Evolutionary conservation across 257 asterid genomes (phyloP).

Genomic region (Eustoma russellianum): DNA sequence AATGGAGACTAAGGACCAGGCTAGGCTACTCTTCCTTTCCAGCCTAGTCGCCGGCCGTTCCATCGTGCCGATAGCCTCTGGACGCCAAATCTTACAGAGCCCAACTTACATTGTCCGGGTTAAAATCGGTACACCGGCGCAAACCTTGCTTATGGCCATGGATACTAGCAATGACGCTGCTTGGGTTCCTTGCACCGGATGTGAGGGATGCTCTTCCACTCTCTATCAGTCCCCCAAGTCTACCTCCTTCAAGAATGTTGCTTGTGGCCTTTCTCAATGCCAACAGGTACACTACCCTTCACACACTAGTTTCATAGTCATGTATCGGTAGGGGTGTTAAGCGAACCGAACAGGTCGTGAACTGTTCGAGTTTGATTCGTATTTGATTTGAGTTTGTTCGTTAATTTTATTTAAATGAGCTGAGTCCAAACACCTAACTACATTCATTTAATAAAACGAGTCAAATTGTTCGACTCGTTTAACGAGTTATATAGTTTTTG

Average conservation of each 20-base stretch:
- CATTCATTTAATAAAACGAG: no score
- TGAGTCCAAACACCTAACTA: no score
- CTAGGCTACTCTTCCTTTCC: slow-evolving; percentile 47
- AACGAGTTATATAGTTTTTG: no score
- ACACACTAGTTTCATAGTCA: no score
- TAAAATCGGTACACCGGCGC: slow-evolving; percentile 69
- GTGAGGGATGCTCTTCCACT: slow-evolving; percentile 59
- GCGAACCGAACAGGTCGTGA: no score
- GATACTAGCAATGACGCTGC: slow-evolving; percentile 81
- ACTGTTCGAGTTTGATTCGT: no score
- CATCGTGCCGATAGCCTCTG: slow-evolving; percentile 60
- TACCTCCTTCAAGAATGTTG: slow-evolving; percentile 44
- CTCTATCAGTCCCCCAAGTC: slow-evolving; percentile 39
- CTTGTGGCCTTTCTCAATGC: slow-evolving; percentile 59
- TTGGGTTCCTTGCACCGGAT: slow-evolving; percentile 72
- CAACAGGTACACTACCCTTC: no score
- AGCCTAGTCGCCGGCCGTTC: slow-evolving; percentile 59
- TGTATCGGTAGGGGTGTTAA: no score
- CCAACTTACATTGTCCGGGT: slow-evolving; percentile 61
- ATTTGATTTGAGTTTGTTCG: no score
- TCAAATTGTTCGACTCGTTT: no score
- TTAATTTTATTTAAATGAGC: no score
- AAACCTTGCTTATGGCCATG: slow-evolving; percentile 49
- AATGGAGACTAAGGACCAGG: slow-evolving; percentile 59
- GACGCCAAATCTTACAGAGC: slow-evolving; percentile 52